Evolutionary conservation across 2,329 filamentous ascomycete genomes (phyloP).

Genomic region (Aspergillus novoparasiticus): DNA sequence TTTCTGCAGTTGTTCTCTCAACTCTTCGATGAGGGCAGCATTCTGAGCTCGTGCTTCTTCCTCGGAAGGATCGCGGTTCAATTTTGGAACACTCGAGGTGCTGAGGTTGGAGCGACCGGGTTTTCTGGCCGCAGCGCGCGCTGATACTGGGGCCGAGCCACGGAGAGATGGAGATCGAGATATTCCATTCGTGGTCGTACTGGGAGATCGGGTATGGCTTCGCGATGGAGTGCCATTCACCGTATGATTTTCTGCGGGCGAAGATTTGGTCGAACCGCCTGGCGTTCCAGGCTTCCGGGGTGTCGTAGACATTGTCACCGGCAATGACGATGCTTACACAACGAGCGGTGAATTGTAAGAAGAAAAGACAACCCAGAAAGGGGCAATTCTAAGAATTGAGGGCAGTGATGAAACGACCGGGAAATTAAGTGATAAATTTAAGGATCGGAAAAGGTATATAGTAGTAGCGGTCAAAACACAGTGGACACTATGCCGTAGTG

Average conservation of each 20-base stretch:
- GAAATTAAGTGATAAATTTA: conserved; percentile 30
- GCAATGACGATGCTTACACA: conserved; percentile 10
- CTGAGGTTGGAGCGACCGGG: conserved; percentile 49
- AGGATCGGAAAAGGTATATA: conserved; percentile 22
- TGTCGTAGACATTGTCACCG: conserved; percentile 44
- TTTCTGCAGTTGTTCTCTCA: conserved; percentile 79
- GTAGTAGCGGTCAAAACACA: conserved; percentile 33
- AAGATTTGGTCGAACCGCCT: conserved; percentile 36
- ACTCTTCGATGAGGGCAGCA: conserved; percentile 75
- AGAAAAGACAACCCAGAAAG: conserved; percentile 18
- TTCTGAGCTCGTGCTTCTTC: conserved; percentile 79
- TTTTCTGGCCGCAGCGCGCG: conserved; percentile 69
- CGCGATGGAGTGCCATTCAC: conserved; percentile 40
- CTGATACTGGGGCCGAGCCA: conserved; percentile 61
- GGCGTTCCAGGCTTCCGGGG: conserved; percentile 46
- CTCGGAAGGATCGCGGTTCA: conserved; percentile 56
- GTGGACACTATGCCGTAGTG: conserved; percentile 24
- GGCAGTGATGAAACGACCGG: conserved; percentile 25
- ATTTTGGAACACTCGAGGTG: conserved; percentile 48
- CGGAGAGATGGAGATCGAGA: conserved; percentile 68
- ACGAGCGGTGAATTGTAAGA: conserved; percentile 6
- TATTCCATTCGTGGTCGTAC: conserved; percentile 51
- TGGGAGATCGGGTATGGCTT: conserved; percentile 51
- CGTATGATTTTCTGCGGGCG: conserved; percentile 31
- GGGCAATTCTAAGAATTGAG: conserved; percentile 9